phyloP scores from a whole-genome alignment of 331 rosid genomes.

The Dryas integrifolia region DNA sequence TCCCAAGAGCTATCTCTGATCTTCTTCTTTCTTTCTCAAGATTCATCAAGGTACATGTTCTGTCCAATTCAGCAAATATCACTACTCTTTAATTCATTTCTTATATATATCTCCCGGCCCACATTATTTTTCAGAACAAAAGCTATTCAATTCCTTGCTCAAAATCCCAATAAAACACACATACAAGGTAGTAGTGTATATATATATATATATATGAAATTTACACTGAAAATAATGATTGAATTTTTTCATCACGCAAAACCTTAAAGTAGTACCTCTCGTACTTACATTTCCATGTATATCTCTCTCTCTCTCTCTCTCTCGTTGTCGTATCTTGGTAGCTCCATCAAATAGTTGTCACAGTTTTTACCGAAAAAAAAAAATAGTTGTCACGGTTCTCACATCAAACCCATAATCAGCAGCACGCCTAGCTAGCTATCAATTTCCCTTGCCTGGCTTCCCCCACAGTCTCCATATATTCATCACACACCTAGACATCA shows the following conservation, averaged over 20 bases:
- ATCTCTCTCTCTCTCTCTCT: conserved; percentile 12
- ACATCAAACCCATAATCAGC: no score
- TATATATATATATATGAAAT: not conserved
- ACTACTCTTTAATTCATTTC: not conserved
- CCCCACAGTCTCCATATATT: not conserved
- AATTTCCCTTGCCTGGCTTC: not conserved
- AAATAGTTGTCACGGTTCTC: no score
- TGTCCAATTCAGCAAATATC: conserved; percentile 37
- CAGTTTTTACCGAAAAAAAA: no score
- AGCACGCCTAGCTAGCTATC: not conserved
- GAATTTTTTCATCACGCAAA: conserved; percentile 46
- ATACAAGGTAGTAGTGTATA: not conserved
- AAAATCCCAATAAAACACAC: not conserved
- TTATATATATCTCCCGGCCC: not conserved
- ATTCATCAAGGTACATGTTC: conserved; percentile 39
- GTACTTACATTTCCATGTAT: conserved; percentile 36
- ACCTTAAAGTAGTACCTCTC: conserved; percentile 53
- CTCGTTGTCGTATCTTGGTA: conserved; percentile 44
- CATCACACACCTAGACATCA: not conserved
- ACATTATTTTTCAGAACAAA: not conserved
- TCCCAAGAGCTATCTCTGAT: no score
- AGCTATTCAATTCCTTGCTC: not conserved
- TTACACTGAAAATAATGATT: conserved; percentile 38
- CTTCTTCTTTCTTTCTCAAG: conserved; percentile 1
- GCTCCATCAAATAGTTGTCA: conserved; percentile 47